phyloP scores from a whole-genome alignment of 768 basidiomycete species.

The Mycena rebaudengoi region DNA sequence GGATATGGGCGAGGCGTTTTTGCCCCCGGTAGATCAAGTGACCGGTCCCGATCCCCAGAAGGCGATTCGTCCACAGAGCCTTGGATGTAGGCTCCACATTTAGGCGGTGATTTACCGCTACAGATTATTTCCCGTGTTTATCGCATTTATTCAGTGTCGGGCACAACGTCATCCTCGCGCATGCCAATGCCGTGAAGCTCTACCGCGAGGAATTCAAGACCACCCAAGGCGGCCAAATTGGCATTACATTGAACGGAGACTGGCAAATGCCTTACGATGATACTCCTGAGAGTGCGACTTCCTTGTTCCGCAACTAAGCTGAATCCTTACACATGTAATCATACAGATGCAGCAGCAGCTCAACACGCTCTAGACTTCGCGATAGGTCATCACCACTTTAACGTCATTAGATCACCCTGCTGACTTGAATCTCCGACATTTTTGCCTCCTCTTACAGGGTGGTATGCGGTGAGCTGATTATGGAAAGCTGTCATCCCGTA shows the following conservation, averaged over 20 bases:
- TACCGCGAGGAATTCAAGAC: constrained; percentile 75
- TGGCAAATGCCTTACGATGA: constrained; percentile 81
- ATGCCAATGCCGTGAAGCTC: constrained; percentile 70
- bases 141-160: constrained; percentile 57
- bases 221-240: constrained; percentile 70
- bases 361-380: constrained; percentile 78
- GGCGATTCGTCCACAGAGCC: constrained; percentile 73
- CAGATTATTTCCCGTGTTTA: constrained; percentile 15
- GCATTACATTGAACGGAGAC: constrained; percentile 83
- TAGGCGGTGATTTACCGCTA: constrained; percentile 25
- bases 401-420: constrained; percentile 17
- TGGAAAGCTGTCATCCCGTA: constrained; percentile 20
- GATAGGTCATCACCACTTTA: constrained; percentile 58
- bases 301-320: constrained; percentile 15
- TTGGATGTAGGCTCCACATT: constrained; percentile 62
- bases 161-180: constrained; percentile 73
- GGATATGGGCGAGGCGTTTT: constrained; percentile 79
- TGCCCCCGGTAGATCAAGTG: constrained; percentile 74
- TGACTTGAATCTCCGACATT: constrained; percentile 48
- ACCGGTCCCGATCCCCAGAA: constrained; percentile 64
- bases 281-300: constrained; percentile 65
- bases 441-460: constrained; percentile 51
- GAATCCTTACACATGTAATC: not conserved
- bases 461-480: constrained; percentile 59
- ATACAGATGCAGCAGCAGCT: constrained; percentile 68